Base-by-base conservation (phyloP, 495 filamentous ascomycete genomes). In the Oleoguttula mirabilis region DNA sequence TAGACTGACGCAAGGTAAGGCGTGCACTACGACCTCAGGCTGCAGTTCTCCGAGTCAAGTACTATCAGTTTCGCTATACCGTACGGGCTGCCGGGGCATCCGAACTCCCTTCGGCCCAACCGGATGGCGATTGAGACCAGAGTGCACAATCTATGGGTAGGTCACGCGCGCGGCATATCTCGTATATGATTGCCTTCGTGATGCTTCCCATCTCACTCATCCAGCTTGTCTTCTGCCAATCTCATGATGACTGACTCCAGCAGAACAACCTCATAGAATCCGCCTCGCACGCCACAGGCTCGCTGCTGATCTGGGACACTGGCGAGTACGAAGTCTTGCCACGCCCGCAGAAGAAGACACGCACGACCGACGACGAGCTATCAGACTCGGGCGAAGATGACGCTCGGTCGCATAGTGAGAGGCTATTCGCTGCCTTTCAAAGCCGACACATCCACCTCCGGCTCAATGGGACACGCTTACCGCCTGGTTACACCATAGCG, bases 231-330 rank as follows among this genome's bases (percentile, higher is more conserved):
- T 30, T 31, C 16, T 52, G 17, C 23, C 19, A 21, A 10, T 36
- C 23, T 21, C 42, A 43, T 36, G 3, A 34, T 25, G 3, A 17
- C 48, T 55, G 39, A 46, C 31, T 5, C 14, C 10, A 10, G 17
- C 41, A 80, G 74, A 81, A 79, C 43, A 75, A 82, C 55, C 68
- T 81, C 5, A 71, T 79, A 33, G 78, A 82, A 51, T 77, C 74
- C 0, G 77, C 72, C 5, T 76, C 72, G 2, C 35, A 47, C 10
- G 60, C 60, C 10, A 79, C 75, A 0, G 78, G 78, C 1, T 79
- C 72, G 12, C 61, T 82, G 12, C 67, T 82, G 11, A 77, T 82
- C 25, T 82, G 77, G 78, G 78, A 82, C 43, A 80, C 75, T 0
- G 78, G 77, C 6, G 75, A 76, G 41, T 81, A 81, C 50, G 62